These are phyloP conservation scores for Bryoglossum gracile DNA, from an alignment of 495 filamentous ascomycete species.

Conservation along the genomic window DNA sequence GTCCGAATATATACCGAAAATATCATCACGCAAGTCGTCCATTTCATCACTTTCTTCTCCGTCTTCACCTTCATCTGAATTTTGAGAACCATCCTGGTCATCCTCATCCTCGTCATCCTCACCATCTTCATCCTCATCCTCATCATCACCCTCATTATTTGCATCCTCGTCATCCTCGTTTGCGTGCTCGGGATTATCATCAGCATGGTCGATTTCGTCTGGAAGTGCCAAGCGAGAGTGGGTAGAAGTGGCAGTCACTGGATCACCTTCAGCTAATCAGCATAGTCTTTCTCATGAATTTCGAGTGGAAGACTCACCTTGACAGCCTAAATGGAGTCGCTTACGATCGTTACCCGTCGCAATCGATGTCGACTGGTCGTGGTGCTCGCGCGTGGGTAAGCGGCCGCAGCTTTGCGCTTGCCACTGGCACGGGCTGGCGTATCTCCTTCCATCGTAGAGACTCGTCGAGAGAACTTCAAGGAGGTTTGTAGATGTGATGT, in stretches of 20 bases:
- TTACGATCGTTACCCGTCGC: constrained; percentile 8
- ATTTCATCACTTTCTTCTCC: constrained; percentile 4
- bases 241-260: constrained; percentile 4
- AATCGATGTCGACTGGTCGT: constrained; percentile 9
- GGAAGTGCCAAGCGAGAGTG: constrained; percentile 2
- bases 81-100: constrained; percentile 5
- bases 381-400: constrained; percentile 8
- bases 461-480: constrained; percentile 9
- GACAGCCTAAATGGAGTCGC: constrained; percentile 3
- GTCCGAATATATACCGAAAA: constrained; percentile 6
- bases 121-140: not conserved
- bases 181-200: constrained; percentile 6
- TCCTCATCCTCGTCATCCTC: not conserved
- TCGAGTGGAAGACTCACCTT: constrained; percentile 6
- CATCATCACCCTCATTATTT: too few species aligned
- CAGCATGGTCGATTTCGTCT: constrained; percentile 7
- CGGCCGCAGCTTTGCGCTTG: constrained; percentile 9
- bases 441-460: constrained; percentile 9
- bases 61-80: constrained; percentile 5
- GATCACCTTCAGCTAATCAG: constrained; percentile 10
- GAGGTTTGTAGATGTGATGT: constrained; percentile 8
- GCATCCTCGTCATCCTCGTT: constrained; percentile 3
- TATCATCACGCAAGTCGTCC: constrained; percentile 6
- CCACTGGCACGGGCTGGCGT: constrained; percentile 1
- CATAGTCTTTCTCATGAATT: constrained; percentile 1